Percentiles rank a stretch among this genome's conserved stretches.
Conservation (phyloP, 805 yeast species). For the Komagataella mondaviorum region DNA sequence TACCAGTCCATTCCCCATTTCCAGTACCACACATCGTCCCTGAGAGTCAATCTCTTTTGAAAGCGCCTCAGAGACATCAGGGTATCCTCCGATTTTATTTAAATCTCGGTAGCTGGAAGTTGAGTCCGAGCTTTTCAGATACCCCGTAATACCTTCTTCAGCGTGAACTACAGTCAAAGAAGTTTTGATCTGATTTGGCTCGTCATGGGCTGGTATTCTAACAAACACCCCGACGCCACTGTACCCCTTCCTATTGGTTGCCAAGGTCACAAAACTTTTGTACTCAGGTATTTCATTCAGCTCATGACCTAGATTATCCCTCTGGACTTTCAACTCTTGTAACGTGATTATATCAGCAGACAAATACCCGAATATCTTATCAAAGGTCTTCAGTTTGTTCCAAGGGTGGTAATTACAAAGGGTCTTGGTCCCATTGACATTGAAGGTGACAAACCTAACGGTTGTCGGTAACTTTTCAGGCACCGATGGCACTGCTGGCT, state of each 20-base stretch:
- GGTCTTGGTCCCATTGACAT: constrained; percentile 76
- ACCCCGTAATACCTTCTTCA: constrained; percentile 88
- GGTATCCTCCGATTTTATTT: constrained; percentile 59
- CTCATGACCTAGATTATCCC: constrained; percentile 30
- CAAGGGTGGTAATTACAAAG: constrained; percentile 78
- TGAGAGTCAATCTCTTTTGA: constrained; percentile 54
- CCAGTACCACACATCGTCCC: constrained; percentile 72
- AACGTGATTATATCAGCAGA: constrained; percentile 70
- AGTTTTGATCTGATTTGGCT: constrained; percentile 19
- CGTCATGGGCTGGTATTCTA: constrained; percentile 31
- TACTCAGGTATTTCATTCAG: constrained; percentile 15
- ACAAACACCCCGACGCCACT: constrained; percentile 86
- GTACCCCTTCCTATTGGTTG: constrained; percentile 63
- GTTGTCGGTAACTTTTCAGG: neutral
- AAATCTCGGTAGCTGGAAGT: constrained; percentile 10
- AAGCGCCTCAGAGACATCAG: constrained; percentile 11
- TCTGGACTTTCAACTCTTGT: constrained; percentile 72
- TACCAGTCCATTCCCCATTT: constrained; percentile 48
- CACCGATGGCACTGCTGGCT: neutral
- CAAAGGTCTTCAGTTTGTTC: constrained; percentile 32
- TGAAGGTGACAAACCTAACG: constrained; percentile 36
- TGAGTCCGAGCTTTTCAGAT: constrained; percentile 14
- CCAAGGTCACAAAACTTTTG: constrained; percentile 55
- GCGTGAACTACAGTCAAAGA: constrained; percentile 50
- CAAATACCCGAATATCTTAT: constrained; percentile 36